Evolutionary conservation across 495 filamentous ascomycete genomes (phyloP).

Genomic region (Xylaria flabelliformis): DNA sequence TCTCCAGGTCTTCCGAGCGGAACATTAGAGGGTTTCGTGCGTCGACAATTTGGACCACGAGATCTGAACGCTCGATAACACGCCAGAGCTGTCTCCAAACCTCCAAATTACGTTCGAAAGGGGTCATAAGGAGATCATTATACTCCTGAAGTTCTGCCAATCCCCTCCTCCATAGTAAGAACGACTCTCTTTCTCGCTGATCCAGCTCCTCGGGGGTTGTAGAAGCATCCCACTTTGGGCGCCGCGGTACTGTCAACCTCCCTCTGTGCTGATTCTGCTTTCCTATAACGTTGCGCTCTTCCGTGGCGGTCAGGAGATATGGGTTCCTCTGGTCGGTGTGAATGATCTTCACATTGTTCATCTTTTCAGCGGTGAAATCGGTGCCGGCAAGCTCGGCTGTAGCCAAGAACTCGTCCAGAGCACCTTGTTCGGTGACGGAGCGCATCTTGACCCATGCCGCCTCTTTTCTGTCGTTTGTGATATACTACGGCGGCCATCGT

Average conservation of each 20-base stretch:
- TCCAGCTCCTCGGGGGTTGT: slow-evolving; percentile 88
- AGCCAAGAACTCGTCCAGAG: slow-evolving; percentile 75
- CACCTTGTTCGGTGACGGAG: slow-evolving; percentile 95
- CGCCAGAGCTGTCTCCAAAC: slow-evolving; percentile 99
- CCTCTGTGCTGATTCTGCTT: slow-evolving; percentile 82
- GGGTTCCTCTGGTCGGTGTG: slow-evolving; percentile 95
- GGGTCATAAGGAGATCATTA: slow-evolving; percentile 94
- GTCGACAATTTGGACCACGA: slow-evolving; percentile 98
- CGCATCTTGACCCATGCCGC: slow-evolving; percentile 95
- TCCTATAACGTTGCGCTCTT: slow-evolving; percentile 75
- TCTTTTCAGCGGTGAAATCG: slow-evolving; percentile 98
- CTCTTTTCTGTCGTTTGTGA: slow-evolving; percentile 76
- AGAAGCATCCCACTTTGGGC: slow-evolving; percentile 83
- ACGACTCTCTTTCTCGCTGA: slow-evolving; percentile 74
- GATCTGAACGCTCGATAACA: slow-evolving; percentile 94
- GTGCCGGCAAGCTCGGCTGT: slow-evolving; percentile 96
- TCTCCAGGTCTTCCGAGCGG: slow-evolving; percentile 90
- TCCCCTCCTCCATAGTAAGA: slow-evolving; percentile 88
- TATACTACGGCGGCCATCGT: slow-evolving; percentile 53
- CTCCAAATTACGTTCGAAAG: slow-evolving; percentile 96
- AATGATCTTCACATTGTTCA: slow-evolving; percentile 98
- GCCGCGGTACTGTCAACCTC: slow-evolving; percentile 84
- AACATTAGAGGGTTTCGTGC: slow-evolving; percentile 94
- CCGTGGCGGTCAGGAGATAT: slow-evolving; percentile 85
- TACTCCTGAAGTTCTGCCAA: slow-evolving; percentile 91